Base-by-base conservation (phyloP, 1,139 yeast species). In the Suhomyces yuchorum region DNA sequence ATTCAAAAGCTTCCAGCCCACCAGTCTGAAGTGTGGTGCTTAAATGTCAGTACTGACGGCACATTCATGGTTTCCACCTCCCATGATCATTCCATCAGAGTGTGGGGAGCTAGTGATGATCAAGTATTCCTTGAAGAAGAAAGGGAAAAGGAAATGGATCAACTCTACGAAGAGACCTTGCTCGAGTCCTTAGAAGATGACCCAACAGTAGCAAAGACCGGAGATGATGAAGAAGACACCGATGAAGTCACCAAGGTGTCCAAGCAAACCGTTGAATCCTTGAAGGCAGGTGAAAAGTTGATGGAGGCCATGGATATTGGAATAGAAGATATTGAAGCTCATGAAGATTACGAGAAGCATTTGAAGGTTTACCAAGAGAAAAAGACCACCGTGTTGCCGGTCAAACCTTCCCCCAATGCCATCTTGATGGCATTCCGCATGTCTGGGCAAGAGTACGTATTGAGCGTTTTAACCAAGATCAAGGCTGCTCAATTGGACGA, bases 71-170 rank as follows among this genome's bases (percentile, higher is more conserved):
- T 89, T 4, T 81, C 96, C n/a, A 86, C 93, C 1, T 85, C 97
- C 8, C 99, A 93, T 65, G 99, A 93, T 65, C 96, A 89, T 63
- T 86, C 96, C 57, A 83, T 93, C 45, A 78, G 99, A 63, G 69
- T 91, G 19, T 93, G 99, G 99, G 81, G 80, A 53, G 92, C 90
- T 62, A 88, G 96, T 4, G 95, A 87, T 50, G 99, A 93, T 64
- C 95, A 93, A 58, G 92, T 93, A 20, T 93, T 93, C 67, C 70
- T 95, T 52, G 97, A 93, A 65, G 99, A 93, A 75, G 99, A 93
- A 70, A 79, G 93, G 50, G 99, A 95, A 63, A 89, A 87, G 66
- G 99, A 93, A 65, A 77, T 91, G 80, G 99, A 93, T 63, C 97
- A 92, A 65, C 71, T 85, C 51, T 90, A 92, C 62, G 99, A 93